phyloP scores from a whole-genome alignment of 768 basidiomycete species.

The Tricholoma furcatifolium region DNA sequence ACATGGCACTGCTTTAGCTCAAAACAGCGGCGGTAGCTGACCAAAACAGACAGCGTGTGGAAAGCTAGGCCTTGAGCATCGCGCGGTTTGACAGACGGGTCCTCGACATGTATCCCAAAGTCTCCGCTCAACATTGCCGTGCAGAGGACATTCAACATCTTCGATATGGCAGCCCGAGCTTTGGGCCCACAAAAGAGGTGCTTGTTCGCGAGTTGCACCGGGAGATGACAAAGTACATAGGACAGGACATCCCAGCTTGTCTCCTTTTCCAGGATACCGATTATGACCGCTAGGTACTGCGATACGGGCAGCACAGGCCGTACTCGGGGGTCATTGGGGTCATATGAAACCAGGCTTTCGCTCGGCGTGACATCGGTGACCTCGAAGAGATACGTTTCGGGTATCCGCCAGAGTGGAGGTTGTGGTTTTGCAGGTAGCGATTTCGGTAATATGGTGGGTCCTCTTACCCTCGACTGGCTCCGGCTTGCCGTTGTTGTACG shows the following conservation, averaged over 20 bases:
- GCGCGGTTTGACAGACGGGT: slow-evolving; percentile 64
- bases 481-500: slow-evolving; percentile 18
- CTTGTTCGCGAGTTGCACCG: slow-evolving; percentile 90
- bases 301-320: slow-evolving; percentile 68
- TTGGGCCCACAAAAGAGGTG: slow-evolving; percentile 93
- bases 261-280: slow-evolving; percentile 69
- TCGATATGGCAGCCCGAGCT: slow-evolving; percentile 59
- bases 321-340: slow-evolving; percentile 43
- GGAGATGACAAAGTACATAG: slow-evolving; percentile 88
- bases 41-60: slow-evolving; percentile 82
- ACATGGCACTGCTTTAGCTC: slow-evolving; percentile 62
- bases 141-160: slow-evolving; percentile 67
- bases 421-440: slow-evolving; percentile 34
- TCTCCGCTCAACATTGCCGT: slow-evolving; percentile 57
- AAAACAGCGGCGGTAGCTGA: slow-evolving; percentile 84
- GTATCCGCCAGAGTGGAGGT: slow-evolving; percentile 64
- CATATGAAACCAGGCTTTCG: slow-evolving; percentile 67
- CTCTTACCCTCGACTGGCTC: slow-evolving; percentile 28
- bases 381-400: slow-evolving; percentile 62
- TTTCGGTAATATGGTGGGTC: slow-evolving; percentile 29
- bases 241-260: slow-evolving; percentile 92
- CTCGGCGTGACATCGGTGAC: slow-evolving; percentile 59
- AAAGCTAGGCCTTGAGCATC: slow-evolving; percentile 89
- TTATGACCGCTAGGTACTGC: slow-evolving; percentile 62
- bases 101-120: slow-evolving; percentile 50